Conservation (phyloP, 306 rosid genomes). For the Inga oerstediana region DNA sequence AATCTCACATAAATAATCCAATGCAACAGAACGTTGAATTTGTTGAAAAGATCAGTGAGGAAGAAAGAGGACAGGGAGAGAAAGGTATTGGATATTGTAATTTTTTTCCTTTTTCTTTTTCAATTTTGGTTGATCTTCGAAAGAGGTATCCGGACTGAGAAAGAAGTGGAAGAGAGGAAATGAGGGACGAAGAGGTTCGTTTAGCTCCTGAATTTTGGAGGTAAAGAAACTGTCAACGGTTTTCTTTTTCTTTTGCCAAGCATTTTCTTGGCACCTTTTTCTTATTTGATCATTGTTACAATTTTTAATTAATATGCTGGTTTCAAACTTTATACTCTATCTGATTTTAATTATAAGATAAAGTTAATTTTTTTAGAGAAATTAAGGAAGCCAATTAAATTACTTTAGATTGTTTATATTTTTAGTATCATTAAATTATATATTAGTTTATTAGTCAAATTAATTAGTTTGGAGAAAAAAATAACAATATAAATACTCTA, state of each 20-base stretch:
- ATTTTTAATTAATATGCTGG: neutral
- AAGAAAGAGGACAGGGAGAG: neutral
- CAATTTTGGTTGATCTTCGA: neutral
- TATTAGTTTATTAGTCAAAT: too few relatives aligned
- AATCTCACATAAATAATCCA: neutral
- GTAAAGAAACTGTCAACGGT: slow-evolving; percentile 49
- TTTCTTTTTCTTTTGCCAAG: neutral
- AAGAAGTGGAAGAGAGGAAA: slow-evolving; percentile 54
- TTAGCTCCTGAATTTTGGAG: slow-evolving; percentile 40
- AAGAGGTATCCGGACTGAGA: slow-evolving; percentile 12
- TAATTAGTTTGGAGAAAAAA: too few relatives aligned
- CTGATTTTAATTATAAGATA: too few relatives aligned
- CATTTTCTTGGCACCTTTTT: neutral
- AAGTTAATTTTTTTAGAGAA: too few relatives aligned
- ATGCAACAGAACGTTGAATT: neutral
- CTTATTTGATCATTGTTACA: too few relatives aligned
- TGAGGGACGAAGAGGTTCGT: slow-evolving; percentile 43
- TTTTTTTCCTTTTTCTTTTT: neutral
- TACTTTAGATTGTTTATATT: too few relatives aligned
- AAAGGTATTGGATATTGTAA: neutral
- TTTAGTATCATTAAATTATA: too few relatives aligned
- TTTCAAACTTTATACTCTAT: too few relatives aligned
- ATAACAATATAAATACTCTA: too few relatives aligned
- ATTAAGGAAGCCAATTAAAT: too few relatives aligned
- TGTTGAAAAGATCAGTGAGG: neutral